A percentile compares a stretch with the other conserved stretches of the same genome.
phyloP scores from a whole-genome alignment of 257 asterid genomes.

The Fraxinus cuspidata region DNA sequence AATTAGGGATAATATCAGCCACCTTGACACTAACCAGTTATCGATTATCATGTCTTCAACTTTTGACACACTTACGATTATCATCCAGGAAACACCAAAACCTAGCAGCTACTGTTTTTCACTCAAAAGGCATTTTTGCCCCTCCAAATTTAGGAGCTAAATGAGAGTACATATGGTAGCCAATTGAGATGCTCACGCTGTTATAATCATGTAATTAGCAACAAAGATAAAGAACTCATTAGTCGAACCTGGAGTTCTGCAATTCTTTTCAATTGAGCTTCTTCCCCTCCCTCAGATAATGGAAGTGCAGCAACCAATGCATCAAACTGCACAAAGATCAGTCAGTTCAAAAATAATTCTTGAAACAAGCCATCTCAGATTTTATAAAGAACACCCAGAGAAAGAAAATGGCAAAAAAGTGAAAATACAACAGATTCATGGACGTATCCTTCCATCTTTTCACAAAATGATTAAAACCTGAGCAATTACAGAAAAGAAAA shows the following conservation, averaged over 20 bases:
- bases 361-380: not conserved
- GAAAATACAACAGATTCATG: not conserved
- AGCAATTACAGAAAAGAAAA: not conserved
- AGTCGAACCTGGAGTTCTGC: slow-evolving; percentile 74
- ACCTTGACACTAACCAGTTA: slow-evolving; percentile 13
- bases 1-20: not conserved
- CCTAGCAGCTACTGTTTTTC: slow-evolving; percentile 8
- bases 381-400: not conserved
- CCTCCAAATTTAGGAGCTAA: not conserved
- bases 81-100: not conserved
- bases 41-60: not conserved
- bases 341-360: not conserved
- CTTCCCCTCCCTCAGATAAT: slow-evolving; percentile 83
- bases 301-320: slow-evolving; percentile 90
- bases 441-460: not conserved
- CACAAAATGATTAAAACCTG: not conserved
- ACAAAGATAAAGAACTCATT: slow-evolving; percentile 3
- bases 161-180: not conserved
- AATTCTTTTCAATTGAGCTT: slow-evolving; percentile 80
- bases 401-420: not conserved
- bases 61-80: not conserved
- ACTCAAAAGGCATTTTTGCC: not conserved
- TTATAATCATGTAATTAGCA: slow-evolving; percentile 1
- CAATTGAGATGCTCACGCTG: not conserved
- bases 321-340: slow-evolving; percentile 60